Base-by-base conservation (phyloP, 352 stramenopile species). In the Pilasporangium apinafurcum region DNA sequence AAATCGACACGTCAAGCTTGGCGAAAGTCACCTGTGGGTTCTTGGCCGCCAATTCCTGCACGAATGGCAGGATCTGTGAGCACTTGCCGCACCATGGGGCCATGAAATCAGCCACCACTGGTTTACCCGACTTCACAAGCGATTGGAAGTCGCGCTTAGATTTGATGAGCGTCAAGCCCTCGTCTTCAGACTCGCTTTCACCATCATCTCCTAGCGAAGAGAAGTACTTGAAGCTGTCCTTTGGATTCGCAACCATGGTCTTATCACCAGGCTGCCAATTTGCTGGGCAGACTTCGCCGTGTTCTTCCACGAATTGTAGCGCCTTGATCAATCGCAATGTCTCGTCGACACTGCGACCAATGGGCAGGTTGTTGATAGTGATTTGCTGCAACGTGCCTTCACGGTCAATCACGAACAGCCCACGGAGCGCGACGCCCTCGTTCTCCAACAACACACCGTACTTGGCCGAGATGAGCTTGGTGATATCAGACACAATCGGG, bases 361-460 rank as follows among this genome's bases (percentile, higher is more conserved):
- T 92, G 9, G 89, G 85, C 53, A 96, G 65, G 64, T 97, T 93
- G 77, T 97, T 97, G 46, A 97, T 57, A 32, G 85, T 95, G 43
- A 89, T 87, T 57, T 94, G 83, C 58, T 92, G 78, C 29, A 95
- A 44, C 42, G 83, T 63, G 21, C 85, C 88, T 41, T 96, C 65
- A 29, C 78, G 77, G 57, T 97, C 85, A 55, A 98, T 97, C 62
- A 98, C 92, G 64, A 97, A 97, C 20, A 97, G 73, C 1, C 86
- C 92, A 32, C 88, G 83, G 18, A 96, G 70, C 18, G 90, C 85
- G 27, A 96, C 62, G 28, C 90, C 88, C 2, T 67, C 68, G 42
- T 91, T 65, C 45, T 93, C 77, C 13, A 96, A 57, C 12, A 97
- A 70, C 41, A 96, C 87, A 26, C 86, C 89, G 52, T 97, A 97